phyloP scores from a whole-genome alignment of 2,329 filamentous ascomycete genomes.

The Aspergillus pseudoglaucus region DNA sequence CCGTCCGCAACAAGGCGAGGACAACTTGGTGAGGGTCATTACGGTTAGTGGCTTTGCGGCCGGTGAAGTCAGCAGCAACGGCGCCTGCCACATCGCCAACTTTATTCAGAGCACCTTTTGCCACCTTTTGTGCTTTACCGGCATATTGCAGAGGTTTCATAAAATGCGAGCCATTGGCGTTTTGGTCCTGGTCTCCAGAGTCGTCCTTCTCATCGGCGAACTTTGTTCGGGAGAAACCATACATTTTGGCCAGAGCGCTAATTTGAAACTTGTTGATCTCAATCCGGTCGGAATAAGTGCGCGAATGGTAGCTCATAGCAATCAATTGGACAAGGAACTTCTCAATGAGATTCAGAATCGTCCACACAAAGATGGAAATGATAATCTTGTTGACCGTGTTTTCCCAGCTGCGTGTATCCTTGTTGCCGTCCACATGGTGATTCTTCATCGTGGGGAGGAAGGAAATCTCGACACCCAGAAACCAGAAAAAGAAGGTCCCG shows the following conservation, averaged over 20 bases:
- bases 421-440: conserved; percentile 52
- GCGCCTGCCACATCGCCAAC: conserved; percentile 80
- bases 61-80: conserved; percentile 87
- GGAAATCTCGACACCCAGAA: conserved; percentile 76
- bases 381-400: conserved; percentile 76
- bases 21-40: conserved; percentile 82
- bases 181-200: conserved; percentile 51
- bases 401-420: conserved; percentile 61
- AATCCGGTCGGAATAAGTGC: conserved; percentile 86
- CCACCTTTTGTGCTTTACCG: conserved; percentile 45
- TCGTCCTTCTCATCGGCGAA: conserved; percentile 69
- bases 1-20: conserved; percentile 65
- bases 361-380: conserved; percentile 73
- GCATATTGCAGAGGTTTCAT: conserved; percentile 70
- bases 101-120: conserved; percentile 67
- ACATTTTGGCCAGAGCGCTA: conserved; percentile 58
- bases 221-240: conserved; percentile 58
- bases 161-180: conserved; percentile 56
- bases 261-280: conserved; percentile 91
- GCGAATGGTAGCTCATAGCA: conserved; percentile 82
- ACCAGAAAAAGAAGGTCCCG: conserved; percentile 84
- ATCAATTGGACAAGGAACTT: conserved; percentile 95
- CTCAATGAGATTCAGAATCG: conserved; percentile 74
- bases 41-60: conserved; percentile 59
- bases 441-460: conserved; percentile 76